Conservation (phyloP, 768 basidiomycete species). For the Paxillus involutus region DNA sequence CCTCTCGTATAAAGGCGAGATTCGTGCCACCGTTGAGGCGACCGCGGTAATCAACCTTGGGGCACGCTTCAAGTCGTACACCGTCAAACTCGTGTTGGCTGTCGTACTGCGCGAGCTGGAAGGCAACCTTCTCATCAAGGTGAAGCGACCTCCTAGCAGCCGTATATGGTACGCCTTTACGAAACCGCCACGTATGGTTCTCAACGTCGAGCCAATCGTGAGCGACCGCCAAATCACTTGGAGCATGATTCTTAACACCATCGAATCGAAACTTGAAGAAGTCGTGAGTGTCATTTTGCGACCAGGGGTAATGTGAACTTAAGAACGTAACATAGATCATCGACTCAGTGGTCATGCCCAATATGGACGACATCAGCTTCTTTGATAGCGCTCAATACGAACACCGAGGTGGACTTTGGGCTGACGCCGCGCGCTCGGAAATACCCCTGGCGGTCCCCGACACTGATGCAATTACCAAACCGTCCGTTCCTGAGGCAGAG, state of each 20-base stretch:
- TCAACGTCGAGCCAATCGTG: constrained; percentile 92
- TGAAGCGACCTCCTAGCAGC: constrained; percentile 94
- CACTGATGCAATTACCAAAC: constrained; percentile 8
- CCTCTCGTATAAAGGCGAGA: constrained; percentile 80
- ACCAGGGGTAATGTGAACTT: constrained; percentile 50
- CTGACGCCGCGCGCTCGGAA: constrained; percentile 62
- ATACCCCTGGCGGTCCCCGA: constrained; percentile 12
- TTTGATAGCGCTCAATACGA: constrained; percentile 70
- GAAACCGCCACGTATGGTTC: constrained; percentile 79
- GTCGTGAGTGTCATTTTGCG: constrained; percentile 53
- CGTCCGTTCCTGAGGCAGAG: constrained; percentile 20
- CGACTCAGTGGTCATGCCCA: constrained; percentile 92
- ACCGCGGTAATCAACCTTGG: constrained; percentile 86
- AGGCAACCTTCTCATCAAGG: constrained; percentile 84
- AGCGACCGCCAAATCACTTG: constrained; percentile 93
- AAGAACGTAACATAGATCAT: constrained; percentile 74
- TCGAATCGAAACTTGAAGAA: constrained; percentile 86
- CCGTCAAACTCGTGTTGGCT: constrained; percentile 86
- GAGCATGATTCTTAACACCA: constrained; percentile 86
- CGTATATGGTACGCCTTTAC: constrained; percentile 96
- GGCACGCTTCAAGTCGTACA: constrained; percentile 82
- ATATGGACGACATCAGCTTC: constrained; percentile 98
- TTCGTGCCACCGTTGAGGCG: constrained; percentile 88
- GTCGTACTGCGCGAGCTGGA: constrained; percentile 87
- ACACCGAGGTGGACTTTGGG: constrained; percentile 88